A percentile compares a stretch with the other conserved stretches of the same genome.
phyloP scores from a whole-genome alignment of 495 filamentous ascomycete genomes.

The Tuber borchii region DNA sequence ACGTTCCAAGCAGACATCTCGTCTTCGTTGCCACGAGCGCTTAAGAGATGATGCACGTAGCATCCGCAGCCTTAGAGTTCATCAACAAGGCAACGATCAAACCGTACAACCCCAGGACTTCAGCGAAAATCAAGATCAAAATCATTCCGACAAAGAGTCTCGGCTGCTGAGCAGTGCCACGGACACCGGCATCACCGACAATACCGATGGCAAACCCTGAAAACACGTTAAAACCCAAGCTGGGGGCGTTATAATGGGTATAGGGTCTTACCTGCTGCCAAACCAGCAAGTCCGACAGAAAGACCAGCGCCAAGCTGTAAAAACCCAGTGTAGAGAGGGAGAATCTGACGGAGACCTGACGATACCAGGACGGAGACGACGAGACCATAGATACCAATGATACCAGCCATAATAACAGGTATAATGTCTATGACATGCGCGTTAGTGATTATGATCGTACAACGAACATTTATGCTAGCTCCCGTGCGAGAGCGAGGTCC shows the following conservation, averaged over 20 bases:
- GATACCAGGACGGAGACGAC: conserved; percentile 98
- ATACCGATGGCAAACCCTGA: conserved; percentile 91
- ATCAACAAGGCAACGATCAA: conserved; percentile 97
- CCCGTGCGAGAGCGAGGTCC: background rate
- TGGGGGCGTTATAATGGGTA: background rate
- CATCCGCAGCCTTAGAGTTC: conserved; percentile 77
- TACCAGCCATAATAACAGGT: conserved; percentile 99
- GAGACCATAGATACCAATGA: conserved; percentile 99
- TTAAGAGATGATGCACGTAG: too few relatives aligned
- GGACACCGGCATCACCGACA: conserved; percentile 97
- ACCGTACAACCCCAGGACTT: conserved; percentile 99
- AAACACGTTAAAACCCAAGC: background rate
- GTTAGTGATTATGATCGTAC: conserved; percentile 18
- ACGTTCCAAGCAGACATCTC: background rate
- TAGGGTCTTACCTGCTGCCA: conserved; percentile 73
- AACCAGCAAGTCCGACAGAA: conserved; percentile 88
- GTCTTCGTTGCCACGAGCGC: background rate
- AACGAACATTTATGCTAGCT: background rate
- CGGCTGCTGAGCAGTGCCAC: conserved; percentile 95
- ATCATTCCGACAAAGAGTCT: conserved; percentile 99
- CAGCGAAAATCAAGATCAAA: conserved; percentile 99
- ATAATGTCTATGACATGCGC: conserved; percentile 70
- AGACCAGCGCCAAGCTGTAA: conserved; percentile 97
- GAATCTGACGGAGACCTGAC: conserved; percentile 72
- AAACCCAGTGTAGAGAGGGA: conserved; percentile 87